Base-by-base conservation (phyloP, 306 rosid genomes). In the Rosa chinensis region DNA sequence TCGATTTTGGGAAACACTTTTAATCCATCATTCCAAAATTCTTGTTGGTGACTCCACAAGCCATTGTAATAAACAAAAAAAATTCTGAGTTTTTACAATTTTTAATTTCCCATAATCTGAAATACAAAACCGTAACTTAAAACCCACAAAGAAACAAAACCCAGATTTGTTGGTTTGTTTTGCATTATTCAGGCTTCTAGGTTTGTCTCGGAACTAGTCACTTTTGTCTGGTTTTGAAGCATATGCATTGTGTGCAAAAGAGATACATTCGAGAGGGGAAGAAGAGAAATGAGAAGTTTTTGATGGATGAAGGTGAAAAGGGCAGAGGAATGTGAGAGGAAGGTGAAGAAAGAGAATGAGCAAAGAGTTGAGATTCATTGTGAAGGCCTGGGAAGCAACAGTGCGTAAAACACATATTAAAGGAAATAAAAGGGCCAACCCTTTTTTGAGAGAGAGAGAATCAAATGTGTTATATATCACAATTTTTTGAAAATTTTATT, bases 351-450 rank as follows among this genome's bases (percentile, higher is more conserved):
- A 63, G 85, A 89, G 84, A 86, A 94, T 92, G 99, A 91, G 91
- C 90, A 91, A 70, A 80, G 97, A 91, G 79, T 77, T 80, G 17
- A 79, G 70, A 39, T 91, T 91, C 85, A 77, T 87, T 75, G 86
- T 80, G 13, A 91, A 89, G 76, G 86, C 83, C 44, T 91, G 93
- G 93, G 89, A 92, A 82, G 75, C 88, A 78, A 84, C 89, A 9
- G 87, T 91, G 72, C 82, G 97, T 0, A 91, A 88, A 91, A 84
- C 99, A 32, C 85, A 86, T 21, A 75, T 80, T 47, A 62, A 82
- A 81, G 77, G 84, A 3, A 92, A 89, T 89, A 94, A 91, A 71
- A 84, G 93, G 76, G 80, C 91, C 17, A 87, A 81, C 79, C 85
- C 84, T 69, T 81, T 90, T 28, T 28, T 28, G 32, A 28, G 32